Base-by-base conservation (phyloP, 164 flowering plant species). In the Tetrastigma voinierianum region DNA sequence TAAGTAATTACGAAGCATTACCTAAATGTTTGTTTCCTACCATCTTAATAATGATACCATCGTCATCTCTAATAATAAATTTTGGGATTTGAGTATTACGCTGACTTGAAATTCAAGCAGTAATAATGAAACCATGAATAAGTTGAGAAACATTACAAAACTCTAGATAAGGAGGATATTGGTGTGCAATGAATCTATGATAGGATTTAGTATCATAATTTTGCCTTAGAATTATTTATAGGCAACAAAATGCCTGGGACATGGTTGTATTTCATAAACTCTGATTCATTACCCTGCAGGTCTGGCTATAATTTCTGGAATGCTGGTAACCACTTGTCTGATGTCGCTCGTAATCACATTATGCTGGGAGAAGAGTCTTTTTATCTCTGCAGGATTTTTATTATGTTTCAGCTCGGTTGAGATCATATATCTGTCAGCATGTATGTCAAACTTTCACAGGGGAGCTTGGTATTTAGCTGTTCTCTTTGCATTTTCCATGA, bases 301-400 rank as follows among this genome's bases (percentile, higher is more conserved):
- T 16, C 32, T 74, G 64, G 80, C 80, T 19, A 55, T 76, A 16
- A 51, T 76, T 15, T 67, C 44, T 21, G 77, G 73, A 17, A 76
- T 79, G 82, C 67, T 76, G 11, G 76, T 76, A 57, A 87, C 71
- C 51, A 70, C 64, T 64, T 78, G 51, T 72, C 82, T 70, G 59
- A 80, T 74, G 67, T 80, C 81, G 4, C 67, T 69, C 16, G 81
- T 83, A 47, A 87, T 84, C 44, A 63, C 72, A 20, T 12, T 79
- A 20, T 79, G 75, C 53, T 77, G 70, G 74, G 78, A 72, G 51
- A 81, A 56, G 53, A 77, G 51, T 25, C 40, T 74, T 47, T 66
- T 76, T 57, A 17, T 76, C 10, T 52, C 68, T 49, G 59, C 71
- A 10, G 40, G 66, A 51, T 69, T 70, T 57, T 47, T 74, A 6